Conservation (phyloP, 2,329 filamentous ascomycete species). For the Cladosporium velox region DNA sequence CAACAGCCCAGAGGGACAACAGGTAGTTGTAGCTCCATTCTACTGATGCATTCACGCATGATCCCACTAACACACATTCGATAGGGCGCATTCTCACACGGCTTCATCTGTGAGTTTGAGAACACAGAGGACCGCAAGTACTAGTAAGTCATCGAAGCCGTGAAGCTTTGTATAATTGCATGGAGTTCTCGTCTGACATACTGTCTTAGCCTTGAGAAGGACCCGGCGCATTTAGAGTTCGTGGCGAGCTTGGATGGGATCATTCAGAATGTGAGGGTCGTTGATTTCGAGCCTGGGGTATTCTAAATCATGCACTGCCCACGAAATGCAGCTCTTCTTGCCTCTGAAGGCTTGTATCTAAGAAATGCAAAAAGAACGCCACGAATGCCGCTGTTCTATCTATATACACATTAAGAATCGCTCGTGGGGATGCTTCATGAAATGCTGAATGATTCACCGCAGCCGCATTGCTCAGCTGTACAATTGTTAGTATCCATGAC, state of each 20-base stretch:
- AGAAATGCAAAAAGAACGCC: conserved; percentile 27
- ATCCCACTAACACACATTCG: background rate
- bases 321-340: background rate
- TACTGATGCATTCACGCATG: too few species aligned
- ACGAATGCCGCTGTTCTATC: conserved; percentile 22
- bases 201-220: conserved; percentile 50
- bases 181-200: background rate
- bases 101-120: conserved; percentile 68
- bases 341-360: background rate
- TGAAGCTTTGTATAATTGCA: background rate
- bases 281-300: conserved; percentile 57
- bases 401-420: conserved; percentile 11
- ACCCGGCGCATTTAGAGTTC: conserved; percentile 65
- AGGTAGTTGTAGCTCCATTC: conserved; percentile 5
- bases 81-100: conserved; percentile 65
- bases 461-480: conserved; percentile 93
- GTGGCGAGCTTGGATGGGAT: conserved; percentile 52
- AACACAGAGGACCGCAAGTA: conserved; percentile 66
- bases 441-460: conserved; percentile 86
- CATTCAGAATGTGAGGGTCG: conserved; percentile 57
- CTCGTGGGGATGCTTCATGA: conserved; percentile 31
- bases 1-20: conserved; percentile 60
- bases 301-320: conserved; percentile 29
- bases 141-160: conserved; percentile 46
- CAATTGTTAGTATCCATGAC: conserved; percentile 25